These are phyloP conservation scores for Cerioporus squamosus DNA, from an alignment of 1,284 basidiomycete genomes.

Conservation along the genomic window DNA sequence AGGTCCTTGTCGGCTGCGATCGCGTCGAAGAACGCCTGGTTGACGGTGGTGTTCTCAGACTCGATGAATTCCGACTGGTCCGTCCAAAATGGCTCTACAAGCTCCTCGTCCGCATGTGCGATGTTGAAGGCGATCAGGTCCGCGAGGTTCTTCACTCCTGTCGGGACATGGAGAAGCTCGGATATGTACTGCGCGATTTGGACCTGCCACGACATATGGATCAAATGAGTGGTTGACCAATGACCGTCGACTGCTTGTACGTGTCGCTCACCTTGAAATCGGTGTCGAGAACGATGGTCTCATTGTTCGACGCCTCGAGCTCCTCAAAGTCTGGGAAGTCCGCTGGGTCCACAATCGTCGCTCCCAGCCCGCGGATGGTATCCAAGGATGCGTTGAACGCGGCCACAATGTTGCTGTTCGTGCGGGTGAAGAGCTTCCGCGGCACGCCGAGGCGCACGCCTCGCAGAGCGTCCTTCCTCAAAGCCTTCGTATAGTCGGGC, in stretches of 20 bases:
- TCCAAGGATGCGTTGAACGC: slow-evolving; percentile 45
- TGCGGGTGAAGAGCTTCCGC: slow-evolving; percentile 30
- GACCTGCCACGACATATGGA: slow-evolving; percentile 28
- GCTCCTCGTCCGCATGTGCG: slow-evolving; percentile 44
- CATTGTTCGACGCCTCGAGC: slow-evolving; percentile 34
- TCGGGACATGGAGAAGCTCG: slow-evolving; percentile 39
- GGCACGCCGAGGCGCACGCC: slow-evolving; percentile 49
- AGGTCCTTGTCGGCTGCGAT: slow-evolving; percentile 41
- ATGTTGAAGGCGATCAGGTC: slow-evolving; percentile 49
- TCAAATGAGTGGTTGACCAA: not conserved
- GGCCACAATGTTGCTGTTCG: slow-evolving; percentile 30
- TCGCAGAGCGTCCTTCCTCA: slow-evolving; percentile 38
- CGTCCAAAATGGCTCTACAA: slow-evolving; percentile 42
- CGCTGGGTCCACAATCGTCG: slow-evolving; percentile 47
- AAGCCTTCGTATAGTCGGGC: slow-evolving; percentile 44
- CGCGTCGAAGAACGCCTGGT: slow-evolving; percentile 44
- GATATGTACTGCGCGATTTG: slow-evolving; percentile 42
- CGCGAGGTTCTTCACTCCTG: slow-evolving; percentile 40
- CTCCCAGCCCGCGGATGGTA: slow-evolving; percentile 42
- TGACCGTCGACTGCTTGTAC: not conserved
- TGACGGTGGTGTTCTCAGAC: slow-evolving; percentile 34
- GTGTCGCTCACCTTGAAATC: slow-evolving; percentile 47
- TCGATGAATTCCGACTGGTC: slow-evolving; percentile 43
- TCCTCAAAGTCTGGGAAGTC: slow-evolving; percentile 43
- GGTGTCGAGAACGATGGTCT: slow-evolving; percentile 39